Base-by-base conservation (phyloP, 129 eudicot species). In the Deinandra increscens region DNA sequence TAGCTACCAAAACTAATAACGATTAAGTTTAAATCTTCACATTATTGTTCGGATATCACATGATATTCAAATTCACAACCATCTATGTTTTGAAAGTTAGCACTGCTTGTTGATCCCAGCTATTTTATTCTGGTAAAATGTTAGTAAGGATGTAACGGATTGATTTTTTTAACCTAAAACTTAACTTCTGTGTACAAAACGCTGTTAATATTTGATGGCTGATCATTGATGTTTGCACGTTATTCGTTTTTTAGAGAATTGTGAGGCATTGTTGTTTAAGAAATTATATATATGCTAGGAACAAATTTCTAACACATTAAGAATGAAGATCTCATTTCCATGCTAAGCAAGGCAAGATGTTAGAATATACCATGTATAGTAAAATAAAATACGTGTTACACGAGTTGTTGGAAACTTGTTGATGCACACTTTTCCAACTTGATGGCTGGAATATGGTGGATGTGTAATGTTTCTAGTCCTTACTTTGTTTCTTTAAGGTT, bases 401-500 rank as follows among this genome's bases (percentile, higher is more conserved):
- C 17, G 51, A 41, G 53, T 66, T 46, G 60, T 46, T 31, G 60
- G 71, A 66, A 66, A 44, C 71, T 46, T 46, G 20, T 46, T 66
- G 60, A 43, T 49, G 13, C 53, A n/a, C 19, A 46, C n/a, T n/a
- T n/a, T n/a, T n/a, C n/a, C 3, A 46, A 55, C 26, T 53, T 55
- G 39, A 19, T 39, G 1, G 1, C 53, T 33, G 44, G 60, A 49
- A 49, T 68, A 68, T 68, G 41, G 19, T 49, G 72, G 60, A 23
- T 68, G 15, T 68, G 34, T 68, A 61, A 68, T 36, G 41, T 48
- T 67, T 41, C 12, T 44, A 68, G 72, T 59, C 19, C 53, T 31
- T 50, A 49, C 13, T 43, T 68, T 49, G 61, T 67, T 29, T n/a
- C 45, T 66, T 66, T 38, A 14, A 66, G 71, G 71, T 67, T 29